Base-by-base conservation (phyloP, 306 rosid species). In the Luffa acutangula region DNA sequence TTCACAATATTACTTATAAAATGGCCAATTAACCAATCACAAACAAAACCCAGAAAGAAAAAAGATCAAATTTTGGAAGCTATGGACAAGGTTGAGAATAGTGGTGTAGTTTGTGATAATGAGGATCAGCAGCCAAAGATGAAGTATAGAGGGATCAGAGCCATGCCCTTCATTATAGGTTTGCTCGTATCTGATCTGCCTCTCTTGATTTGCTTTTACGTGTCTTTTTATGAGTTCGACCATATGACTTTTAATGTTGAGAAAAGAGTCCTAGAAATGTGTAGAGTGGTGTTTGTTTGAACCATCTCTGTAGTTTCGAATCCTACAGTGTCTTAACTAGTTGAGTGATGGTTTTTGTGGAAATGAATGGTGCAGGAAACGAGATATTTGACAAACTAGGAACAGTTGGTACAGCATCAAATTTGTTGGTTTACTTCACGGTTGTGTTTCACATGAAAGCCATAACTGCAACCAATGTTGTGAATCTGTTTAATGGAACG, bases 101-200 rank as follows among this genome's bases (percentile, higher is more conserved):
- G 60, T 3, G 18, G 2, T 56, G 60, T 10, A 14, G 21, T 54
- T 17, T 54, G 20, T 54, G 63, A 57, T 41, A 5, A 41, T 1
- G 64, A 20, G 5, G 54, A 49, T 49, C 54, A 49, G 36, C 64
- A 64, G 10, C 72, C 20, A 33, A 64, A 83, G 46, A 54, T 87
- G 15, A 82, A 65, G 78, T 88, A 91, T 82, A 83, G 91, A 80
- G 97, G 97, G 14, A 89, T 93, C 93, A 93, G 84, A 82, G 81
- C 49, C 81, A 93, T 93, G 97, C 97, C 97, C 21, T 87, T 85
- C 75, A 89, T 93, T 80, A 88, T 93, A 82, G 98, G 98, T 93
- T 81, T 80, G 42, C 5, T 39, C 5, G 5, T 5, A 39, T 39
- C 5, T 25, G 31, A 25, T 25, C 1, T 25, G 31, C 31, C 31